phyloP scores from a whole-genome alignment of 139 green algal species.

The Picochlorum sp. region DNA sequence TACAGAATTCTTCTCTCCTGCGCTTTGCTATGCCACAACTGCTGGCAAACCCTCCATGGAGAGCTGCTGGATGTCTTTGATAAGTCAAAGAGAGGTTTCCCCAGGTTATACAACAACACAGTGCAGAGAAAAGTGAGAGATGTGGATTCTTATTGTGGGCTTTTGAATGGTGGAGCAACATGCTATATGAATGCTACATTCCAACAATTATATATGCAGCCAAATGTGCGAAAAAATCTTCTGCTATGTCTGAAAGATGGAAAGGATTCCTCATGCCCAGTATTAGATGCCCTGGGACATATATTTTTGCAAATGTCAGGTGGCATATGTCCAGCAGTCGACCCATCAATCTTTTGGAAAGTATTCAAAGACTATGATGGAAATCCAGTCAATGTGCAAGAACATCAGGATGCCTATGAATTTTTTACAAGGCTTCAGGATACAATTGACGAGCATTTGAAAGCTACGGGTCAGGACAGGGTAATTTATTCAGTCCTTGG shows the following conservation, averaged over 20 bases:
- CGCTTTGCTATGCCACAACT: too few relatives aligned
- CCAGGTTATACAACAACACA: neutral
- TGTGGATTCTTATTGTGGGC: constrained; percentile 18
- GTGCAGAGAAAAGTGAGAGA: neutral
- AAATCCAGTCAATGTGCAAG: constrained; percentile 64
- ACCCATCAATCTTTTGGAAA: constrained; percentile 65
- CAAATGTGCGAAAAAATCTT: constrained; percentile 16
- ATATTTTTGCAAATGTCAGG: constrained; percentile 67
- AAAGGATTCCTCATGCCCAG: constrained; percentile 46
- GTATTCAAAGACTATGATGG: constrained; percentile 86
- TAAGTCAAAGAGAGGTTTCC: neutral
- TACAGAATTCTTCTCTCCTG: too few relatives aligned
- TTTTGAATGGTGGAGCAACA: constrained; percentile 77
- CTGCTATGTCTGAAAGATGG: constrained; percentile 38
- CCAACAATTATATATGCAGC: constrained; percentile 95
- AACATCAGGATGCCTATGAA: constrained; percentile 91
- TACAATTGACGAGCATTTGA: constrained; percentile 53
- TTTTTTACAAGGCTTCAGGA: constrained; percentile 82
- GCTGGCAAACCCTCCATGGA: too few relatives aligned
- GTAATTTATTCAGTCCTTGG: constrained; percentile 66
- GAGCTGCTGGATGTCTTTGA: too few relatives aligned
- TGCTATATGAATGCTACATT: constrained; percentile 96
- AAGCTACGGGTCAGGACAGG: constrained; percentile 22
- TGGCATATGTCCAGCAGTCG: constrained; percentile 28
- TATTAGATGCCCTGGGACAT: constrained; percentile 57